A percentile compares a stretch with the other conserved stretches of the same genome.
Evolutionary conservation across 805 yeast species (phyloP).

Genomic region (Saccharomyces eubayanus): DNA sequence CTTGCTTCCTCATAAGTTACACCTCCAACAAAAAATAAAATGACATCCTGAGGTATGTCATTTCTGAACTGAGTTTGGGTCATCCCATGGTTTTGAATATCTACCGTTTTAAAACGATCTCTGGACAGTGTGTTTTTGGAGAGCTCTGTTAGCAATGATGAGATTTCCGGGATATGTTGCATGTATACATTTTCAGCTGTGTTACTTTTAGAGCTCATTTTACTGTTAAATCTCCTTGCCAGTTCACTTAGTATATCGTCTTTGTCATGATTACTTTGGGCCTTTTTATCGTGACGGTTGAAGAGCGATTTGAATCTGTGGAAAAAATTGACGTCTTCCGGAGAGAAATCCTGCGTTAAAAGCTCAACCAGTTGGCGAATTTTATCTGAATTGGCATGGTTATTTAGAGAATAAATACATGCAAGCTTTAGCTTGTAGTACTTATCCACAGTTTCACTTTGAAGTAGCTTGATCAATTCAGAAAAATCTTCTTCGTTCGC

Average conservation of each 20-base stretch:
- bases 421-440: conserved; percentile 63
- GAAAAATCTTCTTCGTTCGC: conserved; percentile 48
- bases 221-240: conserved; percentile 29
- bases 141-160: conserved; percentile 27
- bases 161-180: conserved; percentile 78
- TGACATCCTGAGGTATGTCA: conserved; percentile 49
- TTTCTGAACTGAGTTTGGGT: background rate
- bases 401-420: conserved; percentile 57
- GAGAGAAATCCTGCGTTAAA: conserved; percentile 33
- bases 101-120: conserved; percentile 35
- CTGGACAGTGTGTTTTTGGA: conserved; percentile 31
- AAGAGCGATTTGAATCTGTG: conserved; percentile 37
- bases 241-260: conserved; percentile 29
- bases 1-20: conserved; percentile 89
- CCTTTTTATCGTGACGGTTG: background rate
- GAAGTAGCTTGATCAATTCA: conserved; percentile 49
- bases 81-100: conserved; percentile 11
- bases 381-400: conserved; percentile 49
- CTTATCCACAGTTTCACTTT: conserved; percentile 34
- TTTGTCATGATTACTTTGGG: conserved; percentile 8
- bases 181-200: conserved; percentile 67
- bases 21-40: conserved; percentile 77
- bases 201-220: conserved; percentile 25
- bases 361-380: conserved; percentile 36
- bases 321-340: conserved; percentile 36